These are phyloP conservation scores for Plasmopara viticola DNA, from an alignment of 352 stramenopile species.

Conservation along the genomic window DNA sequence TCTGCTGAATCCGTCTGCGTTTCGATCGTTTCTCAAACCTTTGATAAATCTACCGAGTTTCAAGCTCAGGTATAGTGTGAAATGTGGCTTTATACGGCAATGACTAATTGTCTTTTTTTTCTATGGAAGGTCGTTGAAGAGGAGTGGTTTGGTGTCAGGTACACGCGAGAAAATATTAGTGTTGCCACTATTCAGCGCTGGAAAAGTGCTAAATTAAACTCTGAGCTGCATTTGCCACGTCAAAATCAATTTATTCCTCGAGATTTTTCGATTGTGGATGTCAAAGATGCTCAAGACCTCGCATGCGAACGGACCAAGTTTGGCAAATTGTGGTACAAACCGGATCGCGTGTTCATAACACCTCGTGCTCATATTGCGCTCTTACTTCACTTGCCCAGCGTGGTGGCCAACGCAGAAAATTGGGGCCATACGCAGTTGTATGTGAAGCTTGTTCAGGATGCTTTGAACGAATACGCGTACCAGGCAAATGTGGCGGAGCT, in stretches of 20 bases:
- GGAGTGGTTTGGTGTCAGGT: conserved; percentile 61
- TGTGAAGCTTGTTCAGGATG: conserved; percentile 55
- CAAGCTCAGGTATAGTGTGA: conserved; percentile 22
- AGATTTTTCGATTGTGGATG: conserved; percentile 54
- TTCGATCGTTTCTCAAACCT: conserved; percentile 42
- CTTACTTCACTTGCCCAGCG: conserved; percentile 45
- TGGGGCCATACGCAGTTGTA: conserved; percentile 51
- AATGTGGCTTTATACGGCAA: background rate
- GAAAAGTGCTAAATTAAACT: conserved; percentile 31
- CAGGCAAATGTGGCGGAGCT: conserved; percentile 67
- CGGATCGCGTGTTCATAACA: conserved; percentile 49
- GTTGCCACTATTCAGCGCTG: conserved; percentile 29
- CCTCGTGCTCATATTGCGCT: conserved; percentile 54
- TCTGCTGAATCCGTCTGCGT: conserved; percentile 45
- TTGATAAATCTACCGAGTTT: conserved; percentile 33
- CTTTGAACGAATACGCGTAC: conserved; percentile 70
- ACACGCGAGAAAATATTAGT: conserved; percentile 39
- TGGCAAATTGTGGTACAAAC: conserved; percentile 60
- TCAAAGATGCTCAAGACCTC: conserved; percentile 20
- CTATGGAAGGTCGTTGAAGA: conserved; percentile 31
- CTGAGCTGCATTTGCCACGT: conserved; percentile 43
- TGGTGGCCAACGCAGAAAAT: conserved; percentile 31
- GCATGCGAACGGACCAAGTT: conserved; percentile 32
- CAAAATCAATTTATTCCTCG: conserved; percentile 67
- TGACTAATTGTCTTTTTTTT: background rate